Evolutionary conservation across 1,284 basidiomycete genomes (phyloP).

Genomic region (Apiotrichum sp.): DNA sequence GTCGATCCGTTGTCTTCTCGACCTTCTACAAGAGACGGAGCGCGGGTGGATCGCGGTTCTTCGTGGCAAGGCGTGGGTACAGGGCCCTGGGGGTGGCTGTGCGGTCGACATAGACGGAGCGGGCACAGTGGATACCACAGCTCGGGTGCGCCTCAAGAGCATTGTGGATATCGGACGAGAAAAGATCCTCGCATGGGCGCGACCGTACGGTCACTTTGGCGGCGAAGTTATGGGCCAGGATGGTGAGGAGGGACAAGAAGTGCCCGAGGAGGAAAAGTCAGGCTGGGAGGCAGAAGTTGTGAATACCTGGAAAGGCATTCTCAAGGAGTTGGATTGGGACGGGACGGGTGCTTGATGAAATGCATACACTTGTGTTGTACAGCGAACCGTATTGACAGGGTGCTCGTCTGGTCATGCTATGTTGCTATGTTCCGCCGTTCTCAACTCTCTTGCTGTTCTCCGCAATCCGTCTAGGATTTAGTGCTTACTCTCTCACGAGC

Average conservation of each 20-base stretch:
- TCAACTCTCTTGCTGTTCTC: too few species aligned
- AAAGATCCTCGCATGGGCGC: constrained; percentile 30
- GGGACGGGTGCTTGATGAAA: background rate
- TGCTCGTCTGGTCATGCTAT: too few species aligned
- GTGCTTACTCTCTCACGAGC: too few species aligned
- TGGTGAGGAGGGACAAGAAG: constrained; percentile 10
- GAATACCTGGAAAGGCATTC: constrained; percentile 20
- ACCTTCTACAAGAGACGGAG: constrained; percentile 21
- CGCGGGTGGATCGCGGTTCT: constrained; percentile 29
- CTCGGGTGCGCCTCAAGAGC: constrained; percentile 26
- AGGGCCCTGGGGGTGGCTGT: background rate
- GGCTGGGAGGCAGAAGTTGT: constrained; percentile 21
- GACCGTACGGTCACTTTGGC: constrained; percentile 30
- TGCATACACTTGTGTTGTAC: constrained; percentile 5
- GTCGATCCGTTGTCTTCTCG: constrained; percentile 19
- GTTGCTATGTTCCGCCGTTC: background rate
- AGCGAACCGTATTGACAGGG: background rate
- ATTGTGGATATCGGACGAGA: constrained; percentile 22
- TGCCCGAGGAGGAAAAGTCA: background rate
- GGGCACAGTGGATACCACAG: constrained; percentile 22
- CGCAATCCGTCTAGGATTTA: too few species aligned
- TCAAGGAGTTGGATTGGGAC: constrained; percentile 13
- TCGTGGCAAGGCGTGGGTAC: constrained; percentile 23
- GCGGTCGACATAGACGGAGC: constrained; percentile 5
- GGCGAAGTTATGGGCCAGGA: constrained; percentile 14